A percentile compares a stretch with the other conserved stretches of the same genome.
Evolutionary conservation across 805 yeast species (phyloP).

Genomic region (Candida coleopterorum): DNA sequence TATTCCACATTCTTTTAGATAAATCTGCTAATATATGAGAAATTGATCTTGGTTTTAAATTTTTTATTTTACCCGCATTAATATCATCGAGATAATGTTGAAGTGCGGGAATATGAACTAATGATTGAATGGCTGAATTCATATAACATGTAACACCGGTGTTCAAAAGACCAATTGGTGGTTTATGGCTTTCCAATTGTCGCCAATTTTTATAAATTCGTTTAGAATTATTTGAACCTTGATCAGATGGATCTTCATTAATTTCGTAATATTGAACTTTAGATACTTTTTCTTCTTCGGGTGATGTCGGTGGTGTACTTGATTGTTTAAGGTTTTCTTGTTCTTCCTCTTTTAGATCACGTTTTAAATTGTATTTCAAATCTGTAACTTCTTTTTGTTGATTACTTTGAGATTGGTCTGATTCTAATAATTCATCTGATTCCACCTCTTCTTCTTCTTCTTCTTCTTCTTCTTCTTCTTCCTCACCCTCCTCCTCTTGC

Average conservation of each 20-base stretch:
- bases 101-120: constrained; percentile 87
- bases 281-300: constrained; percentile 9
- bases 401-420: too few relatives aligned
- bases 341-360: constrained; percentile 11
- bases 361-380: constrained; percentile 14
- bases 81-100: constrained; percentile 77
- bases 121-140: constrained; percentile 89
- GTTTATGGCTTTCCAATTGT: constrained; percentile 40
- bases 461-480: constrained; percentile 11
- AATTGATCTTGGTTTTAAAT: constrained; percentile 53
- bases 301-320: constrained; percentile 11
- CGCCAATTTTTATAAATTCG: constrained; percentile 72
- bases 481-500: constrained; percentile 11
- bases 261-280: constrained; percentile 17
- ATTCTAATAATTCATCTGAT: too few relatives aligned
- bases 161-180: constrained; percentile 74
- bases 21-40: constrained; percentile 66
- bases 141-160: constrained; percentile 97
- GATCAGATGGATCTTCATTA: constrained; percentile 54
- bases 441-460: constrained; percentile 12
- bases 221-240: constrained; percentile 56
- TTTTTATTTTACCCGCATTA: constrained; percentile 46
- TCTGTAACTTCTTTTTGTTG: constrained; percentile 12
- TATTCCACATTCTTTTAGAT: constrained; percentile 62
- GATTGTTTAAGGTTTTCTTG: constrained; percentile 3